A percentile compares a stretch with the other conserved stretches of the same genome.
phyloP scores from a whole-genome alignment of 176 grass and related monocot species.

The Pontederia crassipes region DNA sequence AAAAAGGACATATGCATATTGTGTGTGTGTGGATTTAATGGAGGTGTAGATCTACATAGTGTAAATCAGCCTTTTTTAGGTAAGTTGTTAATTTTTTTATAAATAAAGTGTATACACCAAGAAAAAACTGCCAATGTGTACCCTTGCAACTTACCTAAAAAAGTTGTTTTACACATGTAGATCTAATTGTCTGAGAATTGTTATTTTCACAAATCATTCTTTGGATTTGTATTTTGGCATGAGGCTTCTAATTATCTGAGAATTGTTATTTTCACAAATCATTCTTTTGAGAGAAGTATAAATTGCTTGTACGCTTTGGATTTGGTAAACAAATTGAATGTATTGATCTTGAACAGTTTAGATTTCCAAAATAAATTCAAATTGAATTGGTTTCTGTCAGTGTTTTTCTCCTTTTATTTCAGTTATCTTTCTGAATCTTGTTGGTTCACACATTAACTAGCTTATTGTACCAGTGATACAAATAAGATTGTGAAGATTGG shows the following conservation, averaged over 20 bases:
- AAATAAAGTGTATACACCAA: too few species aligned
- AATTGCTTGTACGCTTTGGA: neutral
- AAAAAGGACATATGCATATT: too few species aligned
- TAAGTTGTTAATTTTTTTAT: too few species aligned
- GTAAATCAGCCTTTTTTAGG: too few species aligned
- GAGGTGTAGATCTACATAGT: too few species aligned
- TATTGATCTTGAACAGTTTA: neutral
- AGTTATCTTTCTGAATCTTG: conserved; percentile 5
- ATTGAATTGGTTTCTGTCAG: neutral
- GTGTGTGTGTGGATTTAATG: too few species aligned
- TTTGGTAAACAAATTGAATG: neutral
- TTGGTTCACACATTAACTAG: conserved; percentile 17
- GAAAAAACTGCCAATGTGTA: too few species aligned
- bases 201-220: too few species aligned
- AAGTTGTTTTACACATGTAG: too few species aligned
- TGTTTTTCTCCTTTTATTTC: neutral
- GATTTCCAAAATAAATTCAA: neutral
- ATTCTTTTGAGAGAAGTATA: neutral
- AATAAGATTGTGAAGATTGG: conserved; percentile 62
- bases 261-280: neutral
- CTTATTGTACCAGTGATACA: conserved; percentile 37
- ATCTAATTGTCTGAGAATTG: too few species aligned
- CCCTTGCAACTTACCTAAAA: too few species aligned
- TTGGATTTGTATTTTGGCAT: too few species aligned
- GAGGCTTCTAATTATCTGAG: neutral